Percentiles rank a stretch among this genome's conserved stretches.
phyloP scores from a whole-genome alignment of 2,329 filamentous ascomycete genomes.

The Aspergillus pseudonomiae region DNA sequence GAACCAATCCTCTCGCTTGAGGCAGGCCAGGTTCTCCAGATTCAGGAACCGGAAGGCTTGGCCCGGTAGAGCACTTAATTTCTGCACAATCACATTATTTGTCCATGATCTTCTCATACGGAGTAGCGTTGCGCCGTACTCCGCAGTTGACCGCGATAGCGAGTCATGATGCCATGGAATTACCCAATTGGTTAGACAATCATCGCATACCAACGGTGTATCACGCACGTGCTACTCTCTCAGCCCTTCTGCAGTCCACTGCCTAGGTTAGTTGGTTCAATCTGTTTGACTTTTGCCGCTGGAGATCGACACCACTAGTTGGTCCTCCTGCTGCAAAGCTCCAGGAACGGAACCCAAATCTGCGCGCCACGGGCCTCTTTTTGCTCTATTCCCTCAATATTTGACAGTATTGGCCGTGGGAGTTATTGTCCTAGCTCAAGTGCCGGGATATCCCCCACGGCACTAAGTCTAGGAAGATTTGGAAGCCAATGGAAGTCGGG shows the following conservation, averaged over 20 bases:
- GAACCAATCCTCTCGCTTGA: conserved; percentile 12
- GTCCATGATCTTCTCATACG: background rate
- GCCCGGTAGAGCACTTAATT: background rate
- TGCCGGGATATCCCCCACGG: conserved; percentile 8
- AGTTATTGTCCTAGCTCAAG: conserved; percentile 6
- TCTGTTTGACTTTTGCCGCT: conserved; percentile 4
- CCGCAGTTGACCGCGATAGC: background rate
- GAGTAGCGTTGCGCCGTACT: conserved; percentile 2
- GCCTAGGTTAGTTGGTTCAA: background rate
- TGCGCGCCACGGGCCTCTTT: conserved; percentile 1
- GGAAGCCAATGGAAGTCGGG: background rate
- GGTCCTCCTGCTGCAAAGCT: conserved; percentile 10
- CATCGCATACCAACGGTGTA: background rate
- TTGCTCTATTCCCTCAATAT: background rate
- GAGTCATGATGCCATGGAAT: conserved; percentile 1
- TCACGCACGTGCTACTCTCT: conserved; percentile 12
- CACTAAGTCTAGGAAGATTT: conserved; percentile 1
- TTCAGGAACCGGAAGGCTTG: background rate
- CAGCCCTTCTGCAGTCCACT: background rate
- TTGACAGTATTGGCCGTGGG: background rate
- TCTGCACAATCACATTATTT: background rate
- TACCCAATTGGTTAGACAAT: background rate
- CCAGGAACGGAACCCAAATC: conserved; percentile 18
- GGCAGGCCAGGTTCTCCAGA: background rate
- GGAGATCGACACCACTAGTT: conserved; percentile 15